These are phyloP conservation scores for Royoungia palumana DNA, from an alignment of 768 basidiomycete genomes.

Conservation along the genomic window DNA sequence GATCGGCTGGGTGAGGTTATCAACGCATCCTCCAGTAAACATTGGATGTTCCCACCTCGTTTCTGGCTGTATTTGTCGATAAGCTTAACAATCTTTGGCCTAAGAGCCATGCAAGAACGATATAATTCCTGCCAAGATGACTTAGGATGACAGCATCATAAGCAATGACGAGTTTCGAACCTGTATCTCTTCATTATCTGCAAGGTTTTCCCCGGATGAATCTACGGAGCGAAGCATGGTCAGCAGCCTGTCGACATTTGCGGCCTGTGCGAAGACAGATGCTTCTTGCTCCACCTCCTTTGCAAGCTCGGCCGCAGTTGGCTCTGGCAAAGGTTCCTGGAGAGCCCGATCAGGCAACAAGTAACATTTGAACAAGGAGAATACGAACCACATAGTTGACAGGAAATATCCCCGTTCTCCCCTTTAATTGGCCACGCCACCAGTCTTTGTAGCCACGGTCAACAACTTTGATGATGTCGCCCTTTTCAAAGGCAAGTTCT, in stretches of 20 bases:
- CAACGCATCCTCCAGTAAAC: not conserved
- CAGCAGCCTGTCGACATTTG: conserved; percentile 77
- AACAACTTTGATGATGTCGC: conserved; percentile 92
- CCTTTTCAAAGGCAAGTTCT: conserved; percentile 88
- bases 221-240: conserved; percentile 73
- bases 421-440: conserved; percentile 93
- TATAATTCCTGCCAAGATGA: conserved; percentile 69
- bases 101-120: conserved; percentile 79
- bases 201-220: conserved; percentile 74
- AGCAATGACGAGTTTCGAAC: conserved; percentile 37
- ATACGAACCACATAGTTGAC: conserved; percentile 88
- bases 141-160: conserved; percentile 5
- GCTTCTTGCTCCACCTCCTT: conserved; percentile 86
- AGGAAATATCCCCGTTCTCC: conserved; percentile 92
- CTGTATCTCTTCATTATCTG: conserved; percentile 89
- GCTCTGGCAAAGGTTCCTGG: conserved; percentile 84
- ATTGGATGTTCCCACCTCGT: conserved; percentile 43
- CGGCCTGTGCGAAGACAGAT: conserved; percentile 81
- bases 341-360: not conserved
- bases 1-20: conserved; percentile 58
- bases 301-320: conserved; percentile 69
- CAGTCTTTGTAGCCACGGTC: conserved; percentile 94
- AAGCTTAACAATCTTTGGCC: conserved; percentile 93
- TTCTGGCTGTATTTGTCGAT: conserved; percentile 98
- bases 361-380: not conserved